Base-by-base conservation (phyloP, 2,329 filamentous ascomycete species). In the Calonectria montana region DNA sequence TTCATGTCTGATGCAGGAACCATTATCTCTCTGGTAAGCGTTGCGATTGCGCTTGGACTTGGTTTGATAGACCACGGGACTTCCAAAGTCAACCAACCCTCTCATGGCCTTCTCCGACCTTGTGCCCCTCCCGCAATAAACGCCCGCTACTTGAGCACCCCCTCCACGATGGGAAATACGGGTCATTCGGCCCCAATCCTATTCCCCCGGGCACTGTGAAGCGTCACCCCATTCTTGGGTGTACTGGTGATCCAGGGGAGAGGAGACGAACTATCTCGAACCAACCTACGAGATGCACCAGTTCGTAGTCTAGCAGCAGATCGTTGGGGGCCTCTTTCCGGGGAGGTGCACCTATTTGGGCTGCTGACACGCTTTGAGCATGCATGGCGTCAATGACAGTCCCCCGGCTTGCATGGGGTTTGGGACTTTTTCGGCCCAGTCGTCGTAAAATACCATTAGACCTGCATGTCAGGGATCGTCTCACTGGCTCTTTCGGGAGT, bases 301-400 rank as follows among this genome's bases (percentile, higher is more conserved):
- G 21, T 37, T 62, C 57, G 39, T 62, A 62, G 37, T 43, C 39
- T 41, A 23, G 57, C 18, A 23, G 23, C 18, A 23, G 23, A 45
- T 37, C 48, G 27, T 59, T 45, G 61, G 29, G 65, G 62, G 68
- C 41, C 59, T 43, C 29, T 63, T 43, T 45, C 62, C 66, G 55
- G 37, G 50, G 61, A 31, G 31, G 47, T 37, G 41, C 29, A 59
- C 43, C 47, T 59, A 31, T 21, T 59, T 59, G 57, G n/a, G 47
- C 67, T 69, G 67, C 53, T 70, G 67, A 72, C 70, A 47, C 69
- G 62, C 67, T 39, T 69, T 50, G 39, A 45, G 48, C 39, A 29
- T 43, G 68, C 68, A 63, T 70, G 55, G 55, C 37, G 39, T 29
- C 41, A 53, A 29, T 47, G 27, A 50, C 35, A 35, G 62, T 53